Base-by-base conservation (phyloP, 2,329 filamentous ascomycete species). In the Monilinia laxa region DNA sequence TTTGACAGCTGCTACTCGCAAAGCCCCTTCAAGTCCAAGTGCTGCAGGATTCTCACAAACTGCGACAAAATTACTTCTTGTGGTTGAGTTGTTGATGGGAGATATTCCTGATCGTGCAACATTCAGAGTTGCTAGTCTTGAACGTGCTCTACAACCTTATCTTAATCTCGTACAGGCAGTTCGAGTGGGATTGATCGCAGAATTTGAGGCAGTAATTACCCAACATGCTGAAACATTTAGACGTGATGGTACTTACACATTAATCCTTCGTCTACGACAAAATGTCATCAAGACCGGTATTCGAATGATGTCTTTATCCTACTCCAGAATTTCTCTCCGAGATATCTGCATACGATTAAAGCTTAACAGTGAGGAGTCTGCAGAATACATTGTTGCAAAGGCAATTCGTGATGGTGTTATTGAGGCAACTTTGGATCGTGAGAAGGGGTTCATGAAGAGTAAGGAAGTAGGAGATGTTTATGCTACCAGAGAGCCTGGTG, bases 281-380 rank as follows among this genome's bases (percentile, higher is more conserved):
- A 99, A 99, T 77, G 95, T 99, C 76, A 98, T 99, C 87, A 97
- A 97, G 84, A 99, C 95, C 4, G 95, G 95, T 72, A 97, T 99
- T 71, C 92, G 95, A 73, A 97, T 98, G 93, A 96, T 99, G 87
- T 98, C 94, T 52, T 84, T 99, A 71, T 97, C 93, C 25, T 99
- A 99, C 82, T 97, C 94, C 68, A 91, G 94, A 70, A 99, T 99
- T 76, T 97, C 94, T 1, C 85, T 99, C 66, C 90, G 95, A 67
- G 95, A 99, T 77, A 99, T 99, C 73, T 99, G 95, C 81, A 93
- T 98, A 68, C 91, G 95, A 58, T 84, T 99, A 62, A 93, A 96
- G 63, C 84, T 99, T 12, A 92, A 95, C 71, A 96, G 91, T 73
- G 95, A 99, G 78, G 95, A 99, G 83, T 97, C 92, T 53, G 95